phyloP scores from a whole-genome alignment of 2,329 filamentous ascomycete species.

The Trichoderma breve region DNA sequence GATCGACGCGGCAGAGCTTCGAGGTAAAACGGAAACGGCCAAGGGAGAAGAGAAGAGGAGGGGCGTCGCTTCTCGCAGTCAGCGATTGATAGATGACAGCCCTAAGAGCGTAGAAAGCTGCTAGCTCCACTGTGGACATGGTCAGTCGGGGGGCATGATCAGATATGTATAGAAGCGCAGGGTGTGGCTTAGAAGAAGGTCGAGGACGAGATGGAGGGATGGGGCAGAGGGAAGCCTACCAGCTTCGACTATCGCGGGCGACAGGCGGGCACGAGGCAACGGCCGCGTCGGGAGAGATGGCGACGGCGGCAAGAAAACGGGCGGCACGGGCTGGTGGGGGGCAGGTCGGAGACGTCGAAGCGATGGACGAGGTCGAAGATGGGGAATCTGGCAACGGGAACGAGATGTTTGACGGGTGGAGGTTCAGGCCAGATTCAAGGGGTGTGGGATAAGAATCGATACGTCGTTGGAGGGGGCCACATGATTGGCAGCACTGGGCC shows the following conservation, averaged over 20 bases:
- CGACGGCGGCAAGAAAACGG: conserved; percentile 29
- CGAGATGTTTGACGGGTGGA: conserved; percentile 32
- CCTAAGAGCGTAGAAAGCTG: not conserved
- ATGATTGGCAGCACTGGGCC: conserved; percentile 33
- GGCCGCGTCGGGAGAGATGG: conserved; percentile 26
- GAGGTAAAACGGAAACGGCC: conserved; percentile 3
- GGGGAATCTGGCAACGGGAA: conserved; percentile 26
- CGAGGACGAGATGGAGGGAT: conserved; percentile 15
- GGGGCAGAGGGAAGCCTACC: conserved; percentile 21
- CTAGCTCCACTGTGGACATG: conserved; percentile 24
- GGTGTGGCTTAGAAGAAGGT: conserved; percentile 5
- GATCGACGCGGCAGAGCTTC: conserved; percentile 9
- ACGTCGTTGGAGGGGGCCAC: conserved; percentile 28
- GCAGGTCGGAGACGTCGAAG: conserved; percentile 20
- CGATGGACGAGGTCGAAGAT: conserved; percentile 6
- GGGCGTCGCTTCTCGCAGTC: not conserved
- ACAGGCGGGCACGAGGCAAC: conserved; percentile 25
- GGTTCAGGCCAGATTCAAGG: conserved; percentile 23
- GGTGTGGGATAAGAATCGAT: conserved; percentile 26
- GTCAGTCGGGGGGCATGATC: conserved; percentile 24
- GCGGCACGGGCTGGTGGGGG: conserved; percentile 19
- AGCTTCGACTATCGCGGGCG: conserved; percentile 12
- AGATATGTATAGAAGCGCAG: conserved; percentile 21
- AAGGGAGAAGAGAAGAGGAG: not conserved
- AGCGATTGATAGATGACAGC: conserved; percentile 17